Conservation (phyloP, 2,329 filamentous ascomycete genomes). For the Aschersonia sp. region DNA sequence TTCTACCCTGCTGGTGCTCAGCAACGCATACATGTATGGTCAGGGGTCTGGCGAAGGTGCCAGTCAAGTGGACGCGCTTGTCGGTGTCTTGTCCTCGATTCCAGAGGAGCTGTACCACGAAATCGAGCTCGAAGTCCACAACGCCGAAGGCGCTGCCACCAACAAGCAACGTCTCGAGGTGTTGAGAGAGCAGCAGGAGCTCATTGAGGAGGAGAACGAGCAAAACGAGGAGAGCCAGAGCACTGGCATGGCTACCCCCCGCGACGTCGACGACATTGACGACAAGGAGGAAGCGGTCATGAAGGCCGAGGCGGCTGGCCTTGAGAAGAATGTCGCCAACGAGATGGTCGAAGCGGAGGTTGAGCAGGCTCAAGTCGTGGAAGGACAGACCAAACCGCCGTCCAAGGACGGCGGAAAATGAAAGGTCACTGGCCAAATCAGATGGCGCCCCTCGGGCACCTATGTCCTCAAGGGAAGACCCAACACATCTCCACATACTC, state of each 20-base stretch:
- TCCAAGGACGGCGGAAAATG: background rate
- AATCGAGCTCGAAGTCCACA: constrained; percentile 96
- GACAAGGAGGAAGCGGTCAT: constrained; percentile 68
- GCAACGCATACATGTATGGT: constrained; percentile 95
- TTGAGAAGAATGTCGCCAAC: constrained; percentile 31
- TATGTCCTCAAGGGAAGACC: too few relatives aligned
- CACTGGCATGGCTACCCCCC: constrained; percentile 58
- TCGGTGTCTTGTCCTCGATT: constrained; percentile 83
- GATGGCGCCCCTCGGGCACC: too few relatives aligned
- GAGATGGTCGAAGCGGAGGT: constrained; percentile 42
- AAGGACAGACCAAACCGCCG: constrained; percentile 12
- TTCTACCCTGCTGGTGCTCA: constrained; percentile 85
- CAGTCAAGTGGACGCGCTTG: constrained; percentile 82
- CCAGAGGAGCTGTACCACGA: constrained; percentile 98
- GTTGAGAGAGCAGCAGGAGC: constrained; percentile 92
- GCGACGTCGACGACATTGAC: constrained; percentile 85
- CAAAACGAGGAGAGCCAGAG: constrained; percentile 73
- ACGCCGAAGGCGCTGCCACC: constrained; percentile 87
- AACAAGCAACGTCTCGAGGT: constrained; percentile 99
- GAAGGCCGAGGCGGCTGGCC: constrained; percentile 31
- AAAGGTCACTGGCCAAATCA: too few relatives aligned
- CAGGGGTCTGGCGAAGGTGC: constrained; percentile 79
- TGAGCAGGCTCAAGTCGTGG: constrained; percentile 22
- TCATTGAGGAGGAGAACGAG: constrained; percentile 93
- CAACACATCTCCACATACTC: too few relatives aligned